Percentiles rank a stretch among this genome's conserved stretches.
Conservation (phyloP, 495 filamentous ascomycete genomes). For the Xanthoparmelia taractica region DNA sequence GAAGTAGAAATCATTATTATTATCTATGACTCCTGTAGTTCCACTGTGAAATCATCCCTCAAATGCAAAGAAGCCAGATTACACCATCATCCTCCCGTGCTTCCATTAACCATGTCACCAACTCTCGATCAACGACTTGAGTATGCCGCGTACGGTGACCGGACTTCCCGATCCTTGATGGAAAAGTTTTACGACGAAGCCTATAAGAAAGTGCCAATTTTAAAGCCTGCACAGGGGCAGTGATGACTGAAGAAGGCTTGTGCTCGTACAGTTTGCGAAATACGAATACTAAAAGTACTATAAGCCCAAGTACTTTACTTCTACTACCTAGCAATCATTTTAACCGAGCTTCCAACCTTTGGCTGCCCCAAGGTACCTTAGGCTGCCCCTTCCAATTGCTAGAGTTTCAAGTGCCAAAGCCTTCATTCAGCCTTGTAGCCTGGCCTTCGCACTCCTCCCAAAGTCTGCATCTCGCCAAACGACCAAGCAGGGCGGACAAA, state of each 20-base stretch:
- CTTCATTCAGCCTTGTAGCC: neutral
- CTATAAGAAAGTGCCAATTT: neutral
- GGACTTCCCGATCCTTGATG: neutral
- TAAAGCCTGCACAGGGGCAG: neutral
- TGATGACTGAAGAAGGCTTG: neutral
- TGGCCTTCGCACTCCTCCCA: too few species aligned
- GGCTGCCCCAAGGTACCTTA: neutral
- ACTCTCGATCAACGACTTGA: too few species aligned
- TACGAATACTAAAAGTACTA: too few species aligned
- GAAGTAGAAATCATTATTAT: too few species aligned
- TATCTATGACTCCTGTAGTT: neutral
- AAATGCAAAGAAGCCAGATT: neutral
- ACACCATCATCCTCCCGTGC: too few species aligned
- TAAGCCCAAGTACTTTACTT: too few species aligned
- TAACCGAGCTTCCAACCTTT: neutral
- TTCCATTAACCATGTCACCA: too few species aligned
- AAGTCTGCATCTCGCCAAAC: neutral
- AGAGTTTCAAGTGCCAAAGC: neutral
- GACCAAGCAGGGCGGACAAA: neutral
- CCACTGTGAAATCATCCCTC: neutral
- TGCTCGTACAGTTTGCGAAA: neutral
- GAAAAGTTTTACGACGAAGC: neutral
- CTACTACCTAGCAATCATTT: too few species aligned
- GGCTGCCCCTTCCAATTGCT: neutral
- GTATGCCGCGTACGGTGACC: neutral